A percentile compares a stretch with the other conserved stretches of the same genome.
phyloP scores from a whole-genome alignment of 441 rosid species.

The Adansonia grandidieri region DNA sequence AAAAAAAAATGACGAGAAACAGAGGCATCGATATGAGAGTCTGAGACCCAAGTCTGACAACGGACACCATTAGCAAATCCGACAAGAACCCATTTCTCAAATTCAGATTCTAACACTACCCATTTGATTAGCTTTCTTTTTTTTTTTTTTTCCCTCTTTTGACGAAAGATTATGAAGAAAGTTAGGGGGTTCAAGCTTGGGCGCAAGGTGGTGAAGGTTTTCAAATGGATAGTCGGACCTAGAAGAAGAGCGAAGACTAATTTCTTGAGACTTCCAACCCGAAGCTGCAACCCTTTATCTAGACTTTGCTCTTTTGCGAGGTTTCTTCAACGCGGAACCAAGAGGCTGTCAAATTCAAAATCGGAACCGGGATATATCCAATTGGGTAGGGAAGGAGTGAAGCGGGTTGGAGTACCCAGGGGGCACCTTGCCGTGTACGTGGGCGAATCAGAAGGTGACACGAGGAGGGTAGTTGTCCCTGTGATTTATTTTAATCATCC shows the following conservation, averaged over 20 bases:
- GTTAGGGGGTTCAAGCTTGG: constrained; percentile 58
- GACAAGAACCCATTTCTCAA: background rate
- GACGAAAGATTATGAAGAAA: constrained; percentile 40
- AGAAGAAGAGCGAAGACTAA: constrained; percentile 29
- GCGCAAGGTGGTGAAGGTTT: constrained; percentile 49
- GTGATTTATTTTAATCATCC: constrained; percentile 75
- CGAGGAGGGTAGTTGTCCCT: constrained; percentile 62
- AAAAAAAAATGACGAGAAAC: background rate
- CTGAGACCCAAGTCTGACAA: constrained; percentile 5
- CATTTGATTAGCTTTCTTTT: background rate
- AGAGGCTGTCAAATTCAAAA: constrained; percentile 24
- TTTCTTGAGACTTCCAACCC: constrained; percentile 2
- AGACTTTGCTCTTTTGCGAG: constrained; percentile 44
- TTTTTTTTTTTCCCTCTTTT: background rate
- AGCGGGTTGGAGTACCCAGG: constrained; percentile 44
- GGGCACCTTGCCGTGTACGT: constrained; percentile 74
- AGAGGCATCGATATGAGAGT: background rate
- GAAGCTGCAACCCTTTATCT: constrained; percentile 39
- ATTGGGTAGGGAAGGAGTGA: constrained; percentile 40
- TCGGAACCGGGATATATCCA: constrained; percentile 43
- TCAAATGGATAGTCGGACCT: constrained; percentile 46
- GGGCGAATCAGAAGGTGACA: constrained; percentile 50
- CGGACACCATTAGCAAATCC: background rate
- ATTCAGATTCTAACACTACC: background rate
- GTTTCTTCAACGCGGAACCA: constrained; percentile 45